Conservation (phyloP, 169 alveolate species). For the Besnoitia besnoiti region DNA sequence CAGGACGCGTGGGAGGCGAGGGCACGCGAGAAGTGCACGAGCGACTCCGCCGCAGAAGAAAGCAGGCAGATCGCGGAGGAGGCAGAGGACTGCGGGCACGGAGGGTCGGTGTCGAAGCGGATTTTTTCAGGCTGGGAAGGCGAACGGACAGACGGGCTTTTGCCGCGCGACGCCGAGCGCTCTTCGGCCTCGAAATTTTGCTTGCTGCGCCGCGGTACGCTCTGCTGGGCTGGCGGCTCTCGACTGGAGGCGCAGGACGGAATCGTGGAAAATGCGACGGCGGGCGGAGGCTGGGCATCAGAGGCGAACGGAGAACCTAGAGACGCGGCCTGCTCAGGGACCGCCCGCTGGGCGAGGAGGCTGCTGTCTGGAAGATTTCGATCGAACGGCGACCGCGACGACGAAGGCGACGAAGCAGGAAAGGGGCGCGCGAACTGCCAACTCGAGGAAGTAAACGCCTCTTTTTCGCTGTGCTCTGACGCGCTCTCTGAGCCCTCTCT, state of each 20-base stretch:
- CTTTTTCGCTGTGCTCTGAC: not conserved
- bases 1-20: too few species aligned
- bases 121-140: too few species aligned
- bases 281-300: not conserved
- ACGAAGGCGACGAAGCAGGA: not conserved
- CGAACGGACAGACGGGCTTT: not conserved
- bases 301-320: not conserved
- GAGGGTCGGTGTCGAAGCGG: too few species aligned
- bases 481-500: not conserved
- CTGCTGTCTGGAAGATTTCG: not conserved
- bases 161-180: not conserved
- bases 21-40: too few species aligned
- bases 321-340: not conserved
- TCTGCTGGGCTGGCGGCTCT: too few species aligned
- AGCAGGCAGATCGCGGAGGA: too few species aligned
- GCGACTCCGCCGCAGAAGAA: too few species aligned
- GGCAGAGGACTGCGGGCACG: too few species aligned
- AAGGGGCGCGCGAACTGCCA: not conserved
- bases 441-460: not conserved
- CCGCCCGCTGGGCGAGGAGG: too few species aligned
- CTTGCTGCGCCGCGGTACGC: too few species aligned
- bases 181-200: too few species aligned
- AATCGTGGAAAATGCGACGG: not conserved
- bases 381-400: not conserved
- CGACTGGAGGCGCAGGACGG: not conserved